These are phyloP conservation scores for Gymnopus androsaceus DNA, from an alignment of 1,284 basidiomycete genomes.

Conservation along the genomic window DNA sequence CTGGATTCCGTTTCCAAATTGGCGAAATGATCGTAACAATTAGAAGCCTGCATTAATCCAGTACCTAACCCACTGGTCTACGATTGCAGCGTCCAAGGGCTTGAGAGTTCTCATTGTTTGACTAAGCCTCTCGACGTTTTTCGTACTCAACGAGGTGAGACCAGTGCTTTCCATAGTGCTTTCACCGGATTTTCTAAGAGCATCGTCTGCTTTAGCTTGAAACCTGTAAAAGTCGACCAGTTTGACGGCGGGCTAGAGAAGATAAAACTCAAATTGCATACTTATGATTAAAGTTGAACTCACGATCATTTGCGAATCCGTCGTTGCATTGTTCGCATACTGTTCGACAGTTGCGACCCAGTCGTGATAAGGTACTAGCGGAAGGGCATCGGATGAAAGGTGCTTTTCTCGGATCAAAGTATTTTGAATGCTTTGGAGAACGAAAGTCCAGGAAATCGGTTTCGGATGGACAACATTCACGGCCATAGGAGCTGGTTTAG, in stretches of 20 bases:
- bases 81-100: background rate
- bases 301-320: slow-evolving; percentile 3
- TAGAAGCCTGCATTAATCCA: background rate
- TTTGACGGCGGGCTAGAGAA: background rate
- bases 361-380: slow-evolving; percentile 24
- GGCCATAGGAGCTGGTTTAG: slow-evolving; percentile 14
- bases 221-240: background rate
- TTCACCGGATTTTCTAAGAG: background rate
- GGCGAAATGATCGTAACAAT: too few species aligned
- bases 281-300: slow-evolving; percentile 1
- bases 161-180: background rate
- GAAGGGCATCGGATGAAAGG: slow-evolving; percentile 9
- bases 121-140: background rate
- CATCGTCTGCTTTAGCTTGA: background rate
- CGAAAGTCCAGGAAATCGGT: slow-evolving; percentile 22
- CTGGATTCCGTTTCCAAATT: too few species aligned
- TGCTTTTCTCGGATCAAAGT: slow-evolving; percentile 12
- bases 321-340: background rate
- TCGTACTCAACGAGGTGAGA: background rate
- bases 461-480: slow-evolving; percentile 32
- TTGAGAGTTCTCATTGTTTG: background rate
- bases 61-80: background rate
- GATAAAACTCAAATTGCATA: background rate
- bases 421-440: slow-evolving; percentile 25
- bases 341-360: slow-evolving; percentile 26